Percentiles rank a stretch among this genome's conserved stretches.
Evolutionary conservation across 768 basidiomycete species (phyloP).

Genomic region (Tricholoma bakamatsutake): DNA sequence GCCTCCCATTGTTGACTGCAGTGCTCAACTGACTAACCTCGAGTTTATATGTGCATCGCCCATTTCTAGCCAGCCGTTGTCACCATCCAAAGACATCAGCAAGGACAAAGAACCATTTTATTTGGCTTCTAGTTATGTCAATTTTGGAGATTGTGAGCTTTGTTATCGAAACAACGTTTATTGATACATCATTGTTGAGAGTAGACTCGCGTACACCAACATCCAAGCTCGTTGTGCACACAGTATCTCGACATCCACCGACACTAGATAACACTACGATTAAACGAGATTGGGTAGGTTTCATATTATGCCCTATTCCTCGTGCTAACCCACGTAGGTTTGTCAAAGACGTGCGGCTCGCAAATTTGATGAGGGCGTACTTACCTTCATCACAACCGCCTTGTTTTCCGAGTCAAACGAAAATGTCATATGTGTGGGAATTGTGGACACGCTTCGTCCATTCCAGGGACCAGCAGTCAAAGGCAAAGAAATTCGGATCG

Average conservation of each 20-base stretch:
- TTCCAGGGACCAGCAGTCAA: constrained; percentile 25
- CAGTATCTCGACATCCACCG: constrained; percentile 17
- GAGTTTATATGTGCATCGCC: constrained; percentile 35
- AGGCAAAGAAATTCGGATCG: constrained; percentile 37
- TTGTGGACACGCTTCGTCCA: constrained; percentile 42
- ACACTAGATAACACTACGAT: constrained; percentile 9
- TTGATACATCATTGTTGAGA: background rate
- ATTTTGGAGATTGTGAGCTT: constrained; percentile 56
- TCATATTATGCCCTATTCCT: background rate
- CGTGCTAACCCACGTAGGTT: constrained; percentile 20
- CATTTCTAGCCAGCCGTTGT: constrained; percentile 6
- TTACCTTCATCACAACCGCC: constrained; percentile 40
- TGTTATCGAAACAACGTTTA: background rate
- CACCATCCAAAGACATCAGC: constrained; percentile 12
- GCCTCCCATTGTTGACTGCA: constrained; percentile 35
- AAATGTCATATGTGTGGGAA: constrained; percentile 37
- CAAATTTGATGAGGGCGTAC: constrained; percentile 36
- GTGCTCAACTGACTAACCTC: constrained; percentile 35
- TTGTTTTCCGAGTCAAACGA: constrained; percentile 25
- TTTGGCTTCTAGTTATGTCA: constrained; percentile 47
- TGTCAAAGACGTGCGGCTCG: constrained; percentile 30
- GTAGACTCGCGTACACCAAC: constrained; percentile 33
- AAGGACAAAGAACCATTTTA: constrained; percentile 32
- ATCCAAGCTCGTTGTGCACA: constrained; percentile 33
- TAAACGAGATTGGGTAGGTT: constrained; percentile 35